Base-by-base conservation (phyloP, 257 asterid genomes). In the Nicotiana knightiana region DNA sequence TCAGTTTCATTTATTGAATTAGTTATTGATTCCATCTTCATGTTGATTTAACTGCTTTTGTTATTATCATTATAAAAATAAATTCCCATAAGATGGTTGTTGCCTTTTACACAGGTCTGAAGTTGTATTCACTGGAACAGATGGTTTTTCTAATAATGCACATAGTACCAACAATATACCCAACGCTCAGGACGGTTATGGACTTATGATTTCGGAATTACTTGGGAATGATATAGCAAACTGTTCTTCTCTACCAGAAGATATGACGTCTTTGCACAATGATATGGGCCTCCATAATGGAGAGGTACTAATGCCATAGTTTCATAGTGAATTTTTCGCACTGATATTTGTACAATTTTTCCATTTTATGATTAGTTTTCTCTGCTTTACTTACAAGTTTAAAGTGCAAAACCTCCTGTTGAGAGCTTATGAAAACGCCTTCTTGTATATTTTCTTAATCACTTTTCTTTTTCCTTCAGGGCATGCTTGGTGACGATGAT, bases 401-500 rank as follows among this genome's bases (percentile, higher is more conserved):
- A 48, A 26, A 46, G 26, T 73, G 68, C 66, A 21, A 17, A 7
- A 46, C 53, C 77, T 79, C 67, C 76, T 59, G 77, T 59, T 61
- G 79, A 84, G 51, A 48, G 77, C 30, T 53, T 55, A 12, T 77
- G 59, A 62, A 37, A 65, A 39, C 58, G 57, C 58, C 77, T 73
- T 9, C 11, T 67, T 54, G 79, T 65, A 46, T 71, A 1, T 46
- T 24, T 46, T 46, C 79, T 24, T 24, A 71, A 46, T 46, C 33
- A 12, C 16, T 75, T 13, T 16, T 75, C 43, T 13, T 75, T 75
- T 51, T 75, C 26, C 16, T 75, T 51, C 95, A 95, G 99, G 99
- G 89, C 62, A 95, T 95, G 89, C 98, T 93, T 79, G 97, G 97
- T 48, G 98, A 93, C 39, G 99, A 95, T 82, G 99, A 95, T 85